Percentiles rank a stretch among this genome's conserved stretches.
phyloP scores from a whole-genome alignment of 345 rosid genomes.

The Cochlearia excelsa region DNA sequence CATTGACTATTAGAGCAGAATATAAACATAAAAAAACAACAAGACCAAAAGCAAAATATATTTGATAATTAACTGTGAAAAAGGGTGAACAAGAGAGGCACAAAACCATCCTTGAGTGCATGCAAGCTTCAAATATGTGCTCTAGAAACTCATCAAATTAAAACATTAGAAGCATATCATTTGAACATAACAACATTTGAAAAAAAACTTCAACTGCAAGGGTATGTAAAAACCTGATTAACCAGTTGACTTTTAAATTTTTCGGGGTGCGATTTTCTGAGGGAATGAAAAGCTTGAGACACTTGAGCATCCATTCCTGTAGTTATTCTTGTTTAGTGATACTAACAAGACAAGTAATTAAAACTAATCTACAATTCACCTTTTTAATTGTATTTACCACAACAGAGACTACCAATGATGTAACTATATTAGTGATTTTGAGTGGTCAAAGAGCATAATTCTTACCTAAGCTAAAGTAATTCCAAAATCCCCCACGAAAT shows the following conservation, averaged over 20 bases:
- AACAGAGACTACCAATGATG: too few relatives aligned
- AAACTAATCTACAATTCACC: too few relatives aligned
- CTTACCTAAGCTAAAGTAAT: constrained; percentile 95
- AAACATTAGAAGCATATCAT: neutral
- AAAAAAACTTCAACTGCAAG: constrained; percentile 2
- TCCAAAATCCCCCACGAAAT: constrained; percentile 96
- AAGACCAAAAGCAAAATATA: neutral
- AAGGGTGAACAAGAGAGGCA: constrained; percentile 63
- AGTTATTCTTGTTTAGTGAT: neutral
- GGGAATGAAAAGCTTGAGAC: constrained; percentile 74
- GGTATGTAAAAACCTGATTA: constrained; percentile 63
- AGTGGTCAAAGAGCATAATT: neutral
- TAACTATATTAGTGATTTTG: too few relatives aligned
- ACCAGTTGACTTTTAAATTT: constrained; percentile 69
- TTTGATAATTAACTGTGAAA: too few relatives aligned
- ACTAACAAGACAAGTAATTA: constrained; percentile 1
- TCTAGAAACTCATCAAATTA: constrained; percentile 39
- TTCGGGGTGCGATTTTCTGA: constrained; percentile 67
- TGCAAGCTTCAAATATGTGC: constrained; percentile 75
- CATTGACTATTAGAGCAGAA: constrained; percentile 2
- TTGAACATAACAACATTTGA: neutral
- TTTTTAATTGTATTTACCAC: too few relatives aligned
- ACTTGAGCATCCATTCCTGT: constrained; percentile 97
- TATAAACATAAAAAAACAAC: neutral
- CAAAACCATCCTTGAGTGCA: constrained; percentile 92